Conservation (phyloP, 805 yeast genomes). For the Candida odintsovae region DNA sequence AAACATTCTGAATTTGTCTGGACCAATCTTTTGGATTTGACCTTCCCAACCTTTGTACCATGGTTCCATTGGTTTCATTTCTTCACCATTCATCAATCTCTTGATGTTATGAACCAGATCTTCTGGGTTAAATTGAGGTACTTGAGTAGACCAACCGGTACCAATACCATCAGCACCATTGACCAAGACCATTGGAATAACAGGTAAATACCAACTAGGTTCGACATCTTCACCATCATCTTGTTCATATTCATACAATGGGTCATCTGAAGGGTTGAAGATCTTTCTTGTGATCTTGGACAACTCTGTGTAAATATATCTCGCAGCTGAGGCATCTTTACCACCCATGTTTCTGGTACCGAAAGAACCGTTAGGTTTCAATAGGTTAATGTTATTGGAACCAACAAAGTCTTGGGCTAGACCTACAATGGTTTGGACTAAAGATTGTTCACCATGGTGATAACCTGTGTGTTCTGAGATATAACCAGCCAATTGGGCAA, state of each 20-base stretch:
- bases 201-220: slow-evolving; percentile 92
- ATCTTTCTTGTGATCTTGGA: slow-evolving; percentile 68
- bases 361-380: slow-evolving; percentile 90
- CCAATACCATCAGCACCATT: slow-evolving; percentile 98
- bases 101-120: slow-evolving; percentile 76
- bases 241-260: slow-evolving; percentile 70
- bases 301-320: slow-evolving; percentile 89
- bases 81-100: slow-evolving; percentile 68
- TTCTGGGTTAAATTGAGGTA: slow-evolving; percentile 84
- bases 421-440: slow-evolving; percentile 86
- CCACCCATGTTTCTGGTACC: slow-evolving; percentile 98
- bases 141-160: slow-evolving; percentile 95
- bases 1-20: slow-evolving; percentile 67
- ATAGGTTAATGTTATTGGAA: slow-evolving; percentile 76
- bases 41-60: slow-evolving; percentile 98
- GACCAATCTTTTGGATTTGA: slow-evolving; percentile 52
- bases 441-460: slow-evolving; percentile 91
- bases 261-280: slow-evolving; percentile 76
- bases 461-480: slow-evolving; percentile 86
- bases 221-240: slow-evolving; percentile 94
- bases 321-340: slow-evolving; percentile 96
- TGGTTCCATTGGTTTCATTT: slow-evolving; percentile 68
- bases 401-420: slow-evolving; percentile 95
- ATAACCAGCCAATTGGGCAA: slow-evolving; percentile 85
- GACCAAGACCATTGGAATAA: slow-evolving; percentile 90